Evolutionary conservation across 441 rosid species (phyloP).

Genomic region (Pelargonium fulgidum): DNA sequence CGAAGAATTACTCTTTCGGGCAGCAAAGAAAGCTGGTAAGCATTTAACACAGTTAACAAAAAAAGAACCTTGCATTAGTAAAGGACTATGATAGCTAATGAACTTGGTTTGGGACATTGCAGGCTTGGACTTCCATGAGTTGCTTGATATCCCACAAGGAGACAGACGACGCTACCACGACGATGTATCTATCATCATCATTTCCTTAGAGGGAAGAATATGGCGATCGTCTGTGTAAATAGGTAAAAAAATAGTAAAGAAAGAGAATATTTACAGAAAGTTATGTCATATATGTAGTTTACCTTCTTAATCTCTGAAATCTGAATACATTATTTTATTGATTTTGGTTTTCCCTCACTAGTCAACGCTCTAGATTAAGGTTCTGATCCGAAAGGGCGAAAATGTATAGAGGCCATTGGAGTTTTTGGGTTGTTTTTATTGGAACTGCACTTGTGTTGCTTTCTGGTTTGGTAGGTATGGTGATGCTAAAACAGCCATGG

Average conservation of each 20-base stretch:
- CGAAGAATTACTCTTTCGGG: conserved; percentile 52
- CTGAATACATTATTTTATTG: too few species aligned
- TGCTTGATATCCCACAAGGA: conserved; percentile 67
- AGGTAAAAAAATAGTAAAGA: neutral
- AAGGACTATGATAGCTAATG: neutral
- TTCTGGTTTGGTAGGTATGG: too few species aligned
- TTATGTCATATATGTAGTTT: too few species aligned
- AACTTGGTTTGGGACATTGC: conserved; percentile 9
- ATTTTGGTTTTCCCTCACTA: too few species aligned
- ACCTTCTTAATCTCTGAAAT: too few species aligned
- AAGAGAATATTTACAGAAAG: too few species aligned
- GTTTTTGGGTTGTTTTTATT: too few species aligned
- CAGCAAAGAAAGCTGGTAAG: conserved; percentile 63
- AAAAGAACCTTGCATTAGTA: too few species aligned
- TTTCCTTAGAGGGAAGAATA: conserved; percentile 64
- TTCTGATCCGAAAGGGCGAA: conserved; percentile 99
- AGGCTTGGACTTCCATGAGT: conserved; percentile 62
- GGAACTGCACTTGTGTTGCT: too few species aligned
- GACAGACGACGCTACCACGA: conserved; percentile 62
- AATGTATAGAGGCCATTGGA: conserved; percentile 6
- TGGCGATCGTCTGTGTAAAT: conserved; percentile 56
- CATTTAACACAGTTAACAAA: neutral
- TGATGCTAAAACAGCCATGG: too few species aligned
- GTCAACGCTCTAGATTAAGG: conserved; percentile 52
- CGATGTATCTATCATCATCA: conserved; percentile 59